Evolutionary conservation across 306 rosid genomes (phyloP), one percentile per base, ranked within the genome.

Genomic region (Dryas octopetala): DNA sequence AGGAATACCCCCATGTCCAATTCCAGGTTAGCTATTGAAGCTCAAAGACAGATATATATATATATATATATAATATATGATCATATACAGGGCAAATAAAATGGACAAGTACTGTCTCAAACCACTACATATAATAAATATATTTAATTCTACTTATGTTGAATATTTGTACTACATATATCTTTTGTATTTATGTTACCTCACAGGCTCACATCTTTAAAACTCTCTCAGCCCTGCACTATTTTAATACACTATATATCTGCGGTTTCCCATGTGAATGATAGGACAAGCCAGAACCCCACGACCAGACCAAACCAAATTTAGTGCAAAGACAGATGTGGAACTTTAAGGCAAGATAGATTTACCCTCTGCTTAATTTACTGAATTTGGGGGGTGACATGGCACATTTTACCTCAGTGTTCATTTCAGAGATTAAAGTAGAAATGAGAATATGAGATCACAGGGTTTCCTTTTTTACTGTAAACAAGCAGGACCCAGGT

Each of bases 261-360:
- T 65, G 52, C 70, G 9, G 53, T 65, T 45, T 45, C 70, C 70
- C 70, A 65, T 45, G 70, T 45, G 70, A 7, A 19, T 12, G 10
- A 40, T 19, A 50, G 73, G 73, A 68, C 73, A 68, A 32, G 73
- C 43, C 32, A 15, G 61, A 68, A 50, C 6, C 73, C 28, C 73
- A 50, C 6, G 14, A 38, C n/a, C 5, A 6, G 14, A 28, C 19
- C 45, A 1, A 15, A 53, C 51, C 49, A 51, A 65, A 45, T 45
- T 65, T 9, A 17, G 50, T 65, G 70, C 10, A 65, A 64, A 58
- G 41, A 59, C 44, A 9, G 52, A 65, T 46, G 45, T 65, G 70
- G 70, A 65, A 44, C 70, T 45, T 13, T 44, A 12, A 14, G 44
- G 32, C 69, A 38, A 38, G 0, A 5, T 16, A 4, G 3, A 17